These are phyloP conservation scores for Solanum boliviense DNA, from an alignment of 257 asterid species.

Conservation along the genomic window DNA sequence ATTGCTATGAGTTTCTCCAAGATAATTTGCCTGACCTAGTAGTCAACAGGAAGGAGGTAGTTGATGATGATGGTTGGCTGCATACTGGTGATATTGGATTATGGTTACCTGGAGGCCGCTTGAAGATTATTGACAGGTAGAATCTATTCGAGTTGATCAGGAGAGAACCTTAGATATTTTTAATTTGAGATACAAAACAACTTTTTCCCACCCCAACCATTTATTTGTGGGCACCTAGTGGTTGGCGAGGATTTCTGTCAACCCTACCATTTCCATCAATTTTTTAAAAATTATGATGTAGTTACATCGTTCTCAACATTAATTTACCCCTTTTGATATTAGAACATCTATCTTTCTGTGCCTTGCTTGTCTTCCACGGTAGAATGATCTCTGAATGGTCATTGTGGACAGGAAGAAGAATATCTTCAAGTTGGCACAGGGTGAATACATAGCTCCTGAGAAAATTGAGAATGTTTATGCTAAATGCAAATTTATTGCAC, in stretches of 20 bases:
- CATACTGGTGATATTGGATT: slow-evolving; percentile 97
- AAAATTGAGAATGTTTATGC: slow-evolving; percentile 92
- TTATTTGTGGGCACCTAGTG: neutral
- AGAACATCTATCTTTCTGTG: neutral
- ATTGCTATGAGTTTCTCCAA: slow-evolving; percentile 4
- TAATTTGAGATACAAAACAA: neutral
- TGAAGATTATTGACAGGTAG: slow-evolving; percentile 91
- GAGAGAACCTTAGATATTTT: neutral
- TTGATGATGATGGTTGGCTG: slow-evolving; percentile 79
- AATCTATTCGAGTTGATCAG: neutral
- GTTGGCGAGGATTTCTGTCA: neutral
- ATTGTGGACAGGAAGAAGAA: slow-evolving; percentile 72
- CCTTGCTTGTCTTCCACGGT: neutral
- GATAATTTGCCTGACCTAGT: slow-evolving; percentile 6
- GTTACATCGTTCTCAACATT: neutral
- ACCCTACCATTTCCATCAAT: neutral
- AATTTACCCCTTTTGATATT: neutral
- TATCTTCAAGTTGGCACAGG: slow-evolving; percentile 94
- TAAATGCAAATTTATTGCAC: slow-evolving; percentile 80
- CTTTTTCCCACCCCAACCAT: neutral
- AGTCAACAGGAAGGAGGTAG: slow-evolving; percentile 71
- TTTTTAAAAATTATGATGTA: neutral
- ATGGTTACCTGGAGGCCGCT: slow-evolving; percentile 94
- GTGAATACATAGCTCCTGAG: slow-evolving; percentile 95
- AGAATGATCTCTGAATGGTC: neutral